A percentile compares a stretch with the other conserved stretches of the same genome.
Evolutionary conservation across 345 rosid species (phyloP).

Genomic region (Zanthoxylum bungeanum): DNA sequence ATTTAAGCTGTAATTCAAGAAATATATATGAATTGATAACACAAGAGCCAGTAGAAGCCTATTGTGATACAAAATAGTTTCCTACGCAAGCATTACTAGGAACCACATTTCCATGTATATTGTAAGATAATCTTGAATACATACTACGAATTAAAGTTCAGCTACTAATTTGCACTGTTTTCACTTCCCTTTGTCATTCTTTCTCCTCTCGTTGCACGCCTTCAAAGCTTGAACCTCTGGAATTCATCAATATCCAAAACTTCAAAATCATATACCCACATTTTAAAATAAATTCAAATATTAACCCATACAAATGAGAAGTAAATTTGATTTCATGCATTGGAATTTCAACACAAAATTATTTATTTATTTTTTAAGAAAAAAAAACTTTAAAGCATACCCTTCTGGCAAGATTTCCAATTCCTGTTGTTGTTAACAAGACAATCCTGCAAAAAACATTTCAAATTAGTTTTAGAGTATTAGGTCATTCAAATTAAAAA

Average conservation of each 20-base stretch:
- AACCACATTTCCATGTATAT: neutral
- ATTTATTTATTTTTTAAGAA: too few species aligned
- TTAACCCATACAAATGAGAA: too few species aligned
- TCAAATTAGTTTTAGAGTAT: neutral
- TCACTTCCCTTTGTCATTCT: slow-evolving; percentile 28
- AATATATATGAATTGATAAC: too few species aligned
- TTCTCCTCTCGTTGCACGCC: slow-evolving; percentile 52
- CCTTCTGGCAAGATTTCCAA: slow-evolving; percentile 88
- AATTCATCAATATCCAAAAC: slow-evolving; percentile 14
- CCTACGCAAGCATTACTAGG: neutral
- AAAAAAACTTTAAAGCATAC: slow-evolving; percentile 36
- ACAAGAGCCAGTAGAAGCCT: too few species aligned
- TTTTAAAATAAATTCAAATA: too few species aligned
- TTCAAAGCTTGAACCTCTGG: slow-evolving; percentile 64
- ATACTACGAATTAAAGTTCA: too few species aligned
- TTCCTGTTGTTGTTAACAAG: slow-evolving; percentile 64
- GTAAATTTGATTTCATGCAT: too few species aligned
- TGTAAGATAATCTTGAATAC: neutral
- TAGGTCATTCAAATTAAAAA: neutral
- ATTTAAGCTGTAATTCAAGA: too few species aligned
- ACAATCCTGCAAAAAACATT: slow-evolving; percentile 58
- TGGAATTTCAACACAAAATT: neutral
- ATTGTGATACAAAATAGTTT: too few species aligned
- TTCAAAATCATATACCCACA: too few species aligned
- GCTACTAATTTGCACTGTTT: neutral